Evolutionary conservation across 2,329 filamentous ascomycete species (phyloP).

Genomic region (Clonostachys solani): DNA sequence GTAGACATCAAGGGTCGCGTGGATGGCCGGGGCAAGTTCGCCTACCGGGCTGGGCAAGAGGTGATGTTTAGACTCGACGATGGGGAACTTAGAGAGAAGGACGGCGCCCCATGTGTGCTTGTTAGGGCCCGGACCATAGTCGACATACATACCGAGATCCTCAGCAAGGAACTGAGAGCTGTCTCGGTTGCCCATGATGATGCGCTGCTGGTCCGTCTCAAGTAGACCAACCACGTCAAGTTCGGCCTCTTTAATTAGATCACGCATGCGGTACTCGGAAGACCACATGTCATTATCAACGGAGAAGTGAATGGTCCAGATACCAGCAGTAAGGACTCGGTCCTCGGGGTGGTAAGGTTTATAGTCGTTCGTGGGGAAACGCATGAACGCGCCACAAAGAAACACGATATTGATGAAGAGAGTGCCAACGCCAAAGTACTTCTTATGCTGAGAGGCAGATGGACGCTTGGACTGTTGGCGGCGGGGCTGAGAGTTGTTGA

Average conservation of each 20-base stretch:
- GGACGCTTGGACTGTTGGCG: conserved; percentile 22
- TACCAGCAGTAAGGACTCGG: conserved; percentile 86
- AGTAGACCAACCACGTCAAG: conserved; percentile 95
- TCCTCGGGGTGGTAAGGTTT: conserved; percentile 83
- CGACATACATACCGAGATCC: conserved; percentile 97
- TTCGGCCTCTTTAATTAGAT: conserved; percentile 89
- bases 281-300: conserved; percentile 99
- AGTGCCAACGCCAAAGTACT: conserved; percentile 54
- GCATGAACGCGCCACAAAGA: conserved; percentile 75
- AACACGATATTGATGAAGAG: conserved; percentile 77
- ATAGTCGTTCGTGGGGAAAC: conserved; percentile 92
- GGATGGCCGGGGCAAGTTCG: conserved; percentile 91
- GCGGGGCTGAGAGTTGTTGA: conserved; percentile 45
- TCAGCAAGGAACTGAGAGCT: conserved; percentile 93
- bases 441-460: conserved; percentile 37
- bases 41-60: conserved; percentile 90
- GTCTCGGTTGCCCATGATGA: conserved; percentile 99
- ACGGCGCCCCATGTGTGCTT: conserved; percentile 98
- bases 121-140: conserved; percentile 95
- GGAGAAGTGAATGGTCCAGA: conserved; percentile 98
- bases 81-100: conserved; percentile 93
- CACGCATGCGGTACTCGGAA: conserved; percentile 88
- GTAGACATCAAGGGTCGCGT: conserved; percentile 93
- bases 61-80: conserved; percentile 94
- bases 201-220: conserved; percentile 89